phyloP scores from a whole-genome alignment of 2,329 filamentous ascomycete species.

The Clarireedia paspali region DNA sequence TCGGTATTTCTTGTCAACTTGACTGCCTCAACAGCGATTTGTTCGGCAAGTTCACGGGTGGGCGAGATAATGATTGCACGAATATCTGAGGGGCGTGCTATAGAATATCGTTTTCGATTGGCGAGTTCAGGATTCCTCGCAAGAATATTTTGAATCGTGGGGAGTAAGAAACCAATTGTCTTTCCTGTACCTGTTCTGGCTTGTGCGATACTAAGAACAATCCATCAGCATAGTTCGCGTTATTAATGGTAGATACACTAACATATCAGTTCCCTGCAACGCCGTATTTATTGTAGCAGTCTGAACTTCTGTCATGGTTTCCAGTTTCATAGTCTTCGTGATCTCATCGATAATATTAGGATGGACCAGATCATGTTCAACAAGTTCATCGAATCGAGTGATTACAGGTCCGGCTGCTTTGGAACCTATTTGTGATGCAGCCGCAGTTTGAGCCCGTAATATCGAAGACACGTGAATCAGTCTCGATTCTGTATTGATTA shows the following conservation, averaged over 20 bases:
- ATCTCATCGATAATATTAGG: conserved; percentile 41
- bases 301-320: conserved; percentile 89
- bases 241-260: conserved; percentile 13
- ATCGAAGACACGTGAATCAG: conserved; percentile 24
- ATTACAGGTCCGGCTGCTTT: conserved; percentile 9
- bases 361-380: conserved; percentile 26
- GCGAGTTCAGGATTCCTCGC: conserved; percentile 51
- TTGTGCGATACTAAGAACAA: conserved; percentile 66
- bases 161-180: conserved; percentile 87
- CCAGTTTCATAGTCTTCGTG: conserved; percentile 64
- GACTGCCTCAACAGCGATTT: conserved; percentile 71
- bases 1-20: conserved; percentile 26
- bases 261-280: conserved; percentile 49
- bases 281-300: conserved; percentile 72
- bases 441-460: conserved; percentile 14
- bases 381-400: conserved; percentile 28
- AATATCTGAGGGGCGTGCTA: conserved; percentile 49
- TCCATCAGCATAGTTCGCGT: conserved; percentile 4
- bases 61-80: conserved; percentile 69
- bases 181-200: conserved; percentile 97
- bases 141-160: conserved; percentile 74
- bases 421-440: not conserved
- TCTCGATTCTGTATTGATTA: conserved; percentile 17
- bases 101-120: conserved; percentile 24
- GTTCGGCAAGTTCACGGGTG: conserved; percentile 73